Conservation (phyloP, 768 basidiomycete species). For the Tricholoma matsutake region DNA sequence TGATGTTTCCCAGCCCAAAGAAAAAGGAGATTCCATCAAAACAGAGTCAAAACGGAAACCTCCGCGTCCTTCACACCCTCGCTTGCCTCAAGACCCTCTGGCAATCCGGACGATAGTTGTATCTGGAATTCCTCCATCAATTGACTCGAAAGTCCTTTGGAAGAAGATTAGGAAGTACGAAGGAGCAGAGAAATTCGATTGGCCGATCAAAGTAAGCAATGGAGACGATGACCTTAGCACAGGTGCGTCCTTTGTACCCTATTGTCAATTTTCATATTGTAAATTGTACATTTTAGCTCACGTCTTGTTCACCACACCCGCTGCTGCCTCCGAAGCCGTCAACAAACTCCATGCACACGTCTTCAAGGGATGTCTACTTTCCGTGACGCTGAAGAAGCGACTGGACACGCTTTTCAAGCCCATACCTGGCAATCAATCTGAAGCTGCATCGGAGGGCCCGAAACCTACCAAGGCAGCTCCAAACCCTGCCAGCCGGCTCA, state of each 20-base stretch:
- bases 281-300: conserved; percentile 45
- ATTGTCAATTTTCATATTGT: not conserved
- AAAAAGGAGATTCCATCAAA: conserved; percentile 29
- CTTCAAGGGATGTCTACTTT: conserved; percentile 86
- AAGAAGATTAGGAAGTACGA: conserved; percentile 82
- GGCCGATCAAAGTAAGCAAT: conserved; percentile 51
- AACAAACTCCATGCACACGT: conserved; percentile 87
- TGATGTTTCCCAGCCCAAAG: conserved; percentile 38
- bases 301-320: conserved; percentile 67
- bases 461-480: conserved; percentile 36
- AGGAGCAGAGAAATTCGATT: conserved; percentile 75
- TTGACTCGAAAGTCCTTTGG: conserved; percentile 72
- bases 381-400: conserved; percentile 84
- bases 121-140: conserved; percentile 61
- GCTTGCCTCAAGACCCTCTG: conserved; percentile 59
- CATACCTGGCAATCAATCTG: conserved; percentile 21
- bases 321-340: conserved; percentile 66
- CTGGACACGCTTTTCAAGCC: conserved; percentile 63
- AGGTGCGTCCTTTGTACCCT: conserved; percentile 33
- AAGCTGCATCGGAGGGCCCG: conserved; percentile 14
- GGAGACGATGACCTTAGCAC: conserved; percentile 46
- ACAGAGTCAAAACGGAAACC: conserved; percentile 42
- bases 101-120: conserved; percentile 81
- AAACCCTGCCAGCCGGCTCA: conserved; percentile 75
- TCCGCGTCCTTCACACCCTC: conserved; percentile 30